phyloP scores from a whole-genome alignment of 768 basidiomycete species.

The Russula sp. region DNA sequence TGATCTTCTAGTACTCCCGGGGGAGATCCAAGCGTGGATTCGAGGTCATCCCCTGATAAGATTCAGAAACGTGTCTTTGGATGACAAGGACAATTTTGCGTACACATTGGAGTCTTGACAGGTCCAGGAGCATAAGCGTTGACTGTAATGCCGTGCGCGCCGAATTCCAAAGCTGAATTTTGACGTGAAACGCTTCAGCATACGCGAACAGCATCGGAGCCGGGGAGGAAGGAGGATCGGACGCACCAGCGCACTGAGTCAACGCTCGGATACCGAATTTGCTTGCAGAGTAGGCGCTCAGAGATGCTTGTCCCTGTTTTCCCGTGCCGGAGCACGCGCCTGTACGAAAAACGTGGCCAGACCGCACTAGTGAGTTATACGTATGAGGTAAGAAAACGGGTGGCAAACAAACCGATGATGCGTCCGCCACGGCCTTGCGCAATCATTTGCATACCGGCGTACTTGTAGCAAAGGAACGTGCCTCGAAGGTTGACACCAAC shows the following conservation, averaged over 20 bases:
- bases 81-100: background rate
- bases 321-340: constrained; percentile 22
- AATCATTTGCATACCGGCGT: constrained; percentile 33
- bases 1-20: constrained; percentile 24
- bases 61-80: background rate
- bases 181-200: background rate
- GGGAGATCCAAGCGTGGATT: constrained; percentile 6
- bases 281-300: constrained; percentile 34
- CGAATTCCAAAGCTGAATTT: constrained; percentile 30
- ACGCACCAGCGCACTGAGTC: constrained; percentile 33
- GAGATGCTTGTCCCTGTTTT: constrained; percentile 18
- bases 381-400: background rate
- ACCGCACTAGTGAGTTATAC: background rate
- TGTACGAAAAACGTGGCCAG: background rate
- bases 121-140: constrained; percentile 32
- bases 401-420: constrained; percentile 30
- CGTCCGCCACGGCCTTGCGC: constrained; percentile 33
- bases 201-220: constrained; percentile 6
- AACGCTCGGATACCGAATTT: constrained; percentile 38
- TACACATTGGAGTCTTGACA: constrained; percentile 30
- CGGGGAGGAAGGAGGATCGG: background rate
- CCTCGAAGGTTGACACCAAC: constrained; percentile 30
- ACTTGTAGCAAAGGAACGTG: constrained; percentile 32
- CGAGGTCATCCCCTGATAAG: constrained; percentile 22
- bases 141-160: constrained; percentile 31